These are phyloP conservation scores for Endothia cerciana DNA, from an alignment of 2,329 filamentous ascomycete genomes.

Conservation along the genomic window DNA sequence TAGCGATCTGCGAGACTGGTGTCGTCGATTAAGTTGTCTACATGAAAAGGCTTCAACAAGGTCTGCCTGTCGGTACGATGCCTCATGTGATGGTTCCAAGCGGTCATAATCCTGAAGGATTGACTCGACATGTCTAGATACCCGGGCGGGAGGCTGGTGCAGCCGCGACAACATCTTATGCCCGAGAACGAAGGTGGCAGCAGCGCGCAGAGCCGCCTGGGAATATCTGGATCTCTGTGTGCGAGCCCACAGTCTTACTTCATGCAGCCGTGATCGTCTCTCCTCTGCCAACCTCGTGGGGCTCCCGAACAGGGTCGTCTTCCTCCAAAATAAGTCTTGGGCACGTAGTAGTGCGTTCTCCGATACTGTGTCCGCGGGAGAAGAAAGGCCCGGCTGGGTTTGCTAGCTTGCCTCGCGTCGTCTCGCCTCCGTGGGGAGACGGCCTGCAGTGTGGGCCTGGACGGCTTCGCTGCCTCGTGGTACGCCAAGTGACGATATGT, in stretches of 20 bases:
- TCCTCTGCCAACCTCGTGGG: background rate
- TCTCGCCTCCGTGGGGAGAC: too few species aligned
- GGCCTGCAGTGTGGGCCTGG: background rate
- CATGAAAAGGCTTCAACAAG: background rate
- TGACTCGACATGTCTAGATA: background rate
- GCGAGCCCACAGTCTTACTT: slow-evolving; percentile 4
- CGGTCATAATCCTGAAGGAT: background rate
- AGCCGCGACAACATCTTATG: slow-evolving; percentile 11
- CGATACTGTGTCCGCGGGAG: slow-evolving; percentile 2
- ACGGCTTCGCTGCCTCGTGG: background rate
- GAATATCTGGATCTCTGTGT: slow-evolving; percentile 7
- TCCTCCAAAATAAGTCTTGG: background rate
- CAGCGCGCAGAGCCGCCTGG: slow-evolving; percentile 22
- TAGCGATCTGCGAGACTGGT: background rate
- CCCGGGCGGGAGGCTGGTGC: slow-evolving; percentile 1
- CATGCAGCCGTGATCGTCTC: slow-evolving; percentile 8
- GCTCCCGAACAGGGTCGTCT: background rate
- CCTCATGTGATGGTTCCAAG: background rate
- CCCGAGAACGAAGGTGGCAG: slow-evolving; percentile 12
- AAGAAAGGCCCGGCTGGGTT: background rate
- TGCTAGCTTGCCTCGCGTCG: background rate
- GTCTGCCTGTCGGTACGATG: too few species aligned
- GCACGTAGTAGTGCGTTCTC: background rate
- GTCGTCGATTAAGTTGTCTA: background rate
- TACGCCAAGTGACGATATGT: too few species aligned